Base-by-base conservation (phyloP, 139 green algal genomes). In the Zygnema cylindricum region DNA sequence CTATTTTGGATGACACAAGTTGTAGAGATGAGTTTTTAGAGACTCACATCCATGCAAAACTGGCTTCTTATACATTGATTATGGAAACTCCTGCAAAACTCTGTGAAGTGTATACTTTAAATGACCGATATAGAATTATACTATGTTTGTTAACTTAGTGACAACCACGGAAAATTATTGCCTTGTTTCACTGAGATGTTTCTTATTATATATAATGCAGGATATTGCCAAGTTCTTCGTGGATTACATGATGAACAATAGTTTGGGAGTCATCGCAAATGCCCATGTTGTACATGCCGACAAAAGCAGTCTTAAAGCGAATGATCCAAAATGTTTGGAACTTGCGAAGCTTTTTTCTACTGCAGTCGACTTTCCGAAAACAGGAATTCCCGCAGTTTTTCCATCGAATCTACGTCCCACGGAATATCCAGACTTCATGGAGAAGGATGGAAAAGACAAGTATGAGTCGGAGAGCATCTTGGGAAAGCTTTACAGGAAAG, bases 371-470 rank as follows among this genome's bases (percentile, higher is more conserved):
- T 89, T 89, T 88, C 21, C 77, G 11, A 91, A 89, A 63, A 91
- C 86, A 7, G 86, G 86, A 30, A 88, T 73, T 22, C 35, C 86
- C 1, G 86, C 71, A 21, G n/a, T 69, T 22, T 25, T 92, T 40
- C 78, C 86, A 3, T n/a, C 1, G 69, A 40, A 55, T 1, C 69
- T 92, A 30, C 38, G 22, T 1, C 38, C 69, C 25, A n/a, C 21
- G 22, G 36, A 57, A 0, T 93, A 90, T 76, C 90, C 90, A 16
- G 79, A 89, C 82, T 93, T 89, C 71, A 93, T 93, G 90, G 49
- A 86, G 57, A 92, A 92, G 43, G 87, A 91, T 43, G n/a, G 76
- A 1, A 21, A 77, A 39, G 16, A 39, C 16, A 88, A 3, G 1
- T 83, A 82, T 69, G 36, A 41, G 33, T 88, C 86, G 0, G 30